These are phyloP conservation scores for Backusella westeae DNA, from an alignment of 192 early-diverging fungal species.

Conservation along the genomic window DNA sequence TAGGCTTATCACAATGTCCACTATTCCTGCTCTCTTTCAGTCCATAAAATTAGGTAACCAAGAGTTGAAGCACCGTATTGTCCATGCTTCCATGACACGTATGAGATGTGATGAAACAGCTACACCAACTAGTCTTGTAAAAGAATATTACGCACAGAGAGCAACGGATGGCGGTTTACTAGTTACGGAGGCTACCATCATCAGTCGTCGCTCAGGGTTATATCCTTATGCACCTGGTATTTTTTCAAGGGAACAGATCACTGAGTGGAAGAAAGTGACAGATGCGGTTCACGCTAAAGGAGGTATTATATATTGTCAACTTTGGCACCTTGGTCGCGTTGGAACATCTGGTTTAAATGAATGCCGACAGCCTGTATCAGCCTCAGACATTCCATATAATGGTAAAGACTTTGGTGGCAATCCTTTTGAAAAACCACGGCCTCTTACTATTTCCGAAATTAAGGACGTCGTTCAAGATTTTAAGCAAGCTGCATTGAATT, in stretches of 20 bases:
- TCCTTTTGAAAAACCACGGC: slow-evolving; percentile 10
- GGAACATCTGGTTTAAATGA: not conserved
- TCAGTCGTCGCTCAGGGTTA: slow-evolving; percentile 9
- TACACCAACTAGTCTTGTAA: slow-evolving; percentile 1
- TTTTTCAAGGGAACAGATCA: slow-evolving; percentile 37
- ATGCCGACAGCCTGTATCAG: slow-evolving; percentile 14
- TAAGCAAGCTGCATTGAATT: slow-evolving; percentile 57
- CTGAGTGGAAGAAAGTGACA: slow-evolving; percentile 52
- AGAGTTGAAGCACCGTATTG: slow-evolving; percentile 23
- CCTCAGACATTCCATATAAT: slow-evolving; percentile 17
- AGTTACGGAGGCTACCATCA: slow-evolving; percentile 23
- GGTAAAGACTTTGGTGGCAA: slow-evolving; percentile 10
- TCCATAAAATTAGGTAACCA: slow-evolving; percentile 19
- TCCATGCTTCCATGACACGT: slow-evolving; percentile 22
- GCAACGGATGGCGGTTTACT: slow-evolving; percentile 22
- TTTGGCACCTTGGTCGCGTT: slow-evolving; percentile 42
- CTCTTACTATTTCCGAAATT: slow-evolving; percentile 15
- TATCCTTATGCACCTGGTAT: slow-evolving; percentile 33
- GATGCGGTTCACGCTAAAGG: slow-evolving; percentile 55
- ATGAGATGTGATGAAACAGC: not conserved
- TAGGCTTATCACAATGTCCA: not conserved
- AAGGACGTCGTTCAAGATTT: slow-evolving; percentile 1
- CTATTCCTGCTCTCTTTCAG: slow-evolving; percentile 13
- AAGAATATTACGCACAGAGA: slow-evolving; percentile 28
- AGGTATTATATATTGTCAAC: slow-evolving; percentile 54